Evolutionary conservation across 2,329 filamentous ascomycete species (phyloP).

Genomic region (Grosmannia serpens): DNA sequence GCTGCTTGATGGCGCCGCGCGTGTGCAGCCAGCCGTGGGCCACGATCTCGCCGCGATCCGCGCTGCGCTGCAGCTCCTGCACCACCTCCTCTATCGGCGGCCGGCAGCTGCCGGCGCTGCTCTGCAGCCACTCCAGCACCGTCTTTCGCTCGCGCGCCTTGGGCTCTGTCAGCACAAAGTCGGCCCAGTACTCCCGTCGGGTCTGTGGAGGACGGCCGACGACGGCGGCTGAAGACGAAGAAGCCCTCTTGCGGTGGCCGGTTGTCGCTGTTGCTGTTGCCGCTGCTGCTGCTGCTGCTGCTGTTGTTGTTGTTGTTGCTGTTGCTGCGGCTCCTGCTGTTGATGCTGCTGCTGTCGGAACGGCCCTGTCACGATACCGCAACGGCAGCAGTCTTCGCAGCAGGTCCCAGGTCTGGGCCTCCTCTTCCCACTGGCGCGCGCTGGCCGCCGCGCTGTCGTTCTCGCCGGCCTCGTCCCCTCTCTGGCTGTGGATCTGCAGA

Average conservation of each 20-base stretch:
- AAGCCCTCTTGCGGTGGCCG: not conserved
- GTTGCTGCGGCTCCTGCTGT: constrained; percentile 9
- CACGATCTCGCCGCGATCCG: constrained; percentile 71
- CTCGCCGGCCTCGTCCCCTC: not conserved
- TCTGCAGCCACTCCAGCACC: constrained; percentile 78
- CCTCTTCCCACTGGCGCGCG: constrained; percentile 60
- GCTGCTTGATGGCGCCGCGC: constrained; percentile 75
- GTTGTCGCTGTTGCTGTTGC: constrained; percentile 5
- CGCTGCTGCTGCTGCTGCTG: constrained; percentile 15
- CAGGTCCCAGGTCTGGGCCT: constrained; percentile 85
- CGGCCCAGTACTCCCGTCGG: constrained; percentile 42
- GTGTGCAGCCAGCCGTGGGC: constrained; percentile 89
- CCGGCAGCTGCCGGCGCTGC: constrained; percentile 56
- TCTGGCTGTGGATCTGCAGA: not conserved
- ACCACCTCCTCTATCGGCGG: constrained; percentile 67
- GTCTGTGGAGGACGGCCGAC: constrained; percentile 12
- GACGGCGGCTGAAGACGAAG: not conserved
- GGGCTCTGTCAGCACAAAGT: constrained; percentile 63
- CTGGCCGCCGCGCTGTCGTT: constrained; percentile 22
- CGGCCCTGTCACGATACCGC: constrained; percentile 39
- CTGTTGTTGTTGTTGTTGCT: constrained; percentile 14
- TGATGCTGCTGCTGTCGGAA: constrained; percentile 13
- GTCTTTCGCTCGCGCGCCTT: constrained; percentile 66
- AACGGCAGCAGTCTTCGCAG: constrained; percentile 63
- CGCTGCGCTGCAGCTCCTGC: constrained; percentile 61